Base-by-base conservation (phyloP, 495 filamentous ascomycete genomes). In the Oidiodendron maius region DNA sequence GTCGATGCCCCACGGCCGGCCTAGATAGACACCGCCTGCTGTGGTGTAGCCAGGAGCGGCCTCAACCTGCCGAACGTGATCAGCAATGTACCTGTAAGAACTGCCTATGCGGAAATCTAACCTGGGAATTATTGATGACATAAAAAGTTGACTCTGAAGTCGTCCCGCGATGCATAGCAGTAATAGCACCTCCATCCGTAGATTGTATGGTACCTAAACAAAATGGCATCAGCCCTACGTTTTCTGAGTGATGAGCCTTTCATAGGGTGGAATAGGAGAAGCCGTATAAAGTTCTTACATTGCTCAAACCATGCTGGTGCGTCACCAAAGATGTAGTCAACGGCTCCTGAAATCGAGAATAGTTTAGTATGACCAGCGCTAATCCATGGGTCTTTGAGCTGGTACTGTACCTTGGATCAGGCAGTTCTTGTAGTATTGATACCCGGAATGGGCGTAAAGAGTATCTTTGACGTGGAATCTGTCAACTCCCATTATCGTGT, bases 241-340 rank as follows among this genome's bases (percentile, higher is more conserved):
- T n/a, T n/a, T n/a, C n/a, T n/a, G n/a, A n/a, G n/a, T n/a, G n/a
- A n/a, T n/a, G n/a, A n/a, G n/a, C n/a, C n/a, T n/a, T n/a, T n/a
- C n/a, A n/a, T n/a, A n/a, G n/a, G n/a, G n/a, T n/a, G n/a, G n/a
- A n/a, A n/a, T n/a, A n/a, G n/a, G n/a, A n/a, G n/a, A n/a, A n/a
- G 62, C 13, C 81, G 73, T 6, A 70, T 61, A 49, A 84, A 72
- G 49, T 76, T 74, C 78, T 74, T 80, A 80, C 68, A 72, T 15
- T 61, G 54, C 48, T 82, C 77, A 55, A 85, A 82, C 81, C 82
- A 87, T 11, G 75, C 77, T 13, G 63, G 63, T 10, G 76, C 76
- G 15, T 81, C 74, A 4, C 83, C 83, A 18, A 76, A 77, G 55
- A 76, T 71, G 56, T 71, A 77, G 54, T 77, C 74, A 18, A 67